Conservation (phyloP, 108 stramenopile genomes). For the Conticribra weissflogii region DNA sequence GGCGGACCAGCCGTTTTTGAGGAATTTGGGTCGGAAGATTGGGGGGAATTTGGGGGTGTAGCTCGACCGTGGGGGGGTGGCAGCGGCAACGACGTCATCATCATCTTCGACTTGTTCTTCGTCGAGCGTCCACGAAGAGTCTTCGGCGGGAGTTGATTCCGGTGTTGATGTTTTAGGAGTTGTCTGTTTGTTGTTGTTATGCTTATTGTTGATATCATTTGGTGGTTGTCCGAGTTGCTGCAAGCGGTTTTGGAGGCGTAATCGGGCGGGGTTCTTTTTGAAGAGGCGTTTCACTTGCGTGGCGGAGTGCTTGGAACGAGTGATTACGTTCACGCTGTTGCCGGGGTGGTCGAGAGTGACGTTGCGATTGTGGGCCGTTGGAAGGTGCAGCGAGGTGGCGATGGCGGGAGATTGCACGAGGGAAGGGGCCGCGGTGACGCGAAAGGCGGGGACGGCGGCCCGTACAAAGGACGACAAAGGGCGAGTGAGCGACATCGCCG, state of each 20-base stretch:
- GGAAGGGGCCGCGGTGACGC: neutral
- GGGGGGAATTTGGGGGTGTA: slow-evolving; percentile 25
- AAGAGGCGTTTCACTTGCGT: slow-evolving; percentile 84
- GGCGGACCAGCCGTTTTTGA: slow-evolving; percentile 83
- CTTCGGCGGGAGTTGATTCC: neutral
- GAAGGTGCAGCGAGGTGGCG: slow-evolving; percentile 1
- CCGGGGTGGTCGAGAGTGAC: neutral
- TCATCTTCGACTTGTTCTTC: neutral
- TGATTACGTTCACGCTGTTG: neutral
- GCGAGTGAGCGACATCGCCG: slow-evolving; percentile 18
- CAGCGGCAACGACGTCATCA: slow-evolving; percentile 2
- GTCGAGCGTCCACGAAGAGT: neutral
- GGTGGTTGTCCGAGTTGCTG: no score
- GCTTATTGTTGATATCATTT: no score
- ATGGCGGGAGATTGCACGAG: no score
- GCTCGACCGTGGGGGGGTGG: no score
- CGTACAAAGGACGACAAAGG: slow-evolving; percentile 20
- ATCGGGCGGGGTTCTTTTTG: slow-evolving; percentile 73
- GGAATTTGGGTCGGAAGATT: slow-evolving; percentile 57
- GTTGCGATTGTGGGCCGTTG: neutral
- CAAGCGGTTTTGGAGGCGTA: slow-evolving; percentile 51
- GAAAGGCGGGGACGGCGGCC: slow-evolving; percentile 14
- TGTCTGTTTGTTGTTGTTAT: no score
- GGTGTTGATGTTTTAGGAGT: neutral
- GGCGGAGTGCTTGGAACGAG: slow-evolving; percentile 70